Conservation (phyloP, 78 protist species). For the Pigoraptor vietnamica region DNA sequence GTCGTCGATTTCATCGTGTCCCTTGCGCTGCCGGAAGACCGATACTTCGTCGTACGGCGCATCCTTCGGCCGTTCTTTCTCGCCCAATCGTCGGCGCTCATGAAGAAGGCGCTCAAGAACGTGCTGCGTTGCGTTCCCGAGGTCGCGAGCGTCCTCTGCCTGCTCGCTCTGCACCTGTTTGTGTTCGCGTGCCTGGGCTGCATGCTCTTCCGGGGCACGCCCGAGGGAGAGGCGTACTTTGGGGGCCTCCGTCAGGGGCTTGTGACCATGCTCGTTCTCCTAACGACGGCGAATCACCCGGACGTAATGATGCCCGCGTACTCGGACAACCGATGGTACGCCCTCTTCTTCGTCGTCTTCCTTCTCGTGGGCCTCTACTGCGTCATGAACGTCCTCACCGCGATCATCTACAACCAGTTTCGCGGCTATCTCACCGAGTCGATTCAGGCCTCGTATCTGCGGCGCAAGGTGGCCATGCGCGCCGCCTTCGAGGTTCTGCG, state of each 20-base stretch:
- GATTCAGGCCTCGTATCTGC: neutral
- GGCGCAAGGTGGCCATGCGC: neutral
- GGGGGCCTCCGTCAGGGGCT: neutral
- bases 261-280: neutral
- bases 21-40: neutral
- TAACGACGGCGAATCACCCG: neutral
- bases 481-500: neutral
- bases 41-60: neutral
- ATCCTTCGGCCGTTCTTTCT: neutral
- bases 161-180: neutral
- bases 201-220: neutral
- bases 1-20: neutral
- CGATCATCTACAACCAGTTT: neutral
- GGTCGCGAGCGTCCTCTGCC: neutral
- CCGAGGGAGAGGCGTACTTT: neutral
- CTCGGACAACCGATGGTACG: neutral
- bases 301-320: neutral
- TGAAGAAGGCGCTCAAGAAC: neutral
- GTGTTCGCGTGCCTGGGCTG: neutral
- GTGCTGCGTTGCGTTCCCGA: neutral
- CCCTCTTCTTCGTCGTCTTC: neutral
- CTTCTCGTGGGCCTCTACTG: neutral
- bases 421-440: neutral
- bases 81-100: neutral
- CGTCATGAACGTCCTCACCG: neutral